Base-by-base conservation (phyloP, 2,329 filamentous ascomycete species). In the Zasmidium cellare region DNA sequence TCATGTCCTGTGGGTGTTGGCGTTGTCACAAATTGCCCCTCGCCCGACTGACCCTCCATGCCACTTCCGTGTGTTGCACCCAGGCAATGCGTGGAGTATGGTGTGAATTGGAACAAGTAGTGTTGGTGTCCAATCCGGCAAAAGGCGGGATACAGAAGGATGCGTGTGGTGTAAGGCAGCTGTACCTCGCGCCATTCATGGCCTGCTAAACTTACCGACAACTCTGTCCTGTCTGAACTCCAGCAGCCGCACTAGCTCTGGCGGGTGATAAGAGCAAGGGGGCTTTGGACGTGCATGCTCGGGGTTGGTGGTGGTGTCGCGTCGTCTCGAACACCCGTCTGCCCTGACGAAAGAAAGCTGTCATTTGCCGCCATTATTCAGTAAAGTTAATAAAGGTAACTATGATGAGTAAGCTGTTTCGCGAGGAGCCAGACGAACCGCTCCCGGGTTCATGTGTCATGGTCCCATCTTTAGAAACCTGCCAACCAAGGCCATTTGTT, bases 371-470 rank as follows among this genome's bases (percentile, higher is more conserved):
- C 24, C 20, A 46, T 31, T 24, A 46, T 53, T 46, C 51, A 53
- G 44, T 24, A 31, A 23, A 20, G 46, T 18, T 53, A 23, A 46
- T 44, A 46, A 25, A 52, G 44, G 51, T 22, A 25, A 35, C 51
- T 47, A 31, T 44, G 23, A 46, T 44, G 24, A 35, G 22, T 46
- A 9, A 19, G 20, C 9, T 28, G n/a, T 49, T 28, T 49, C 20
- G 16, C 19, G 49, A 25, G 46, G 49, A 23, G 47, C 50, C 49
- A 50, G 53, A 28, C 20, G 50, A 55, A 49, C 49, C 53, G 50
- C 53, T 41, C 22, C 53, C 50, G 48, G 53, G 50, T 56, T 52
- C 11, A 49, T 55, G 53, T 55, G 53, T 57, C 53, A 61, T 51
- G 56, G n/a, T n/a, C 45, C 41, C 48, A 35, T 46, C 19, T 23